Percentiles rank a stretch among this genome's conserved stretches.
Evolutionary conservation across 768 basidiomycete species (phyloP).

Genomic region (Trametes coccinea): DNA sequence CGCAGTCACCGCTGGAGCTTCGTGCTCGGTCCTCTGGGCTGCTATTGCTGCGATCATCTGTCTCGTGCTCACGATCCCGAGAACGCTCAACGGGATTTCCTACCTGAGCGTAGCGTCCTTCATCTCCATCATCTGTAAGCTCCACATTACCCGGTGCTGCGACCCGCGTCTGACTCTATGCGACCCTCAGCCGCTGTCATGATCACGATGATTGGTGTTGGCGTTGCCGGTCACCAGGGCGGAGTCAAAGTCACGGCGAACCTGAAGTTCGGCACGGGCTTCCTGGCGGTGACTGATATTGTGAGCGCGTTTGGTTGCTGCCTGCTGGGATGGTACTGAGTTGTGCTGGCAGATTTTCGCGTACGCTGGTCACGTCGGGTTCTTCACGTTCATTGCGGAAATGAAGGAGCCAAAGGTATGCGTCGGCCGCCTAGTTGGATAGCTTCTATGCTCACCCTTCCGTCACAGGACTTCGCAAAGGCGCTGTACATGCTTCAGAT

Average conservation of each 20-base stretch:
- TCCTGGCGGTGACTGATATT: constrained; percentile 34
- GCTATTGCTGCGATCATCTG: constrained; percentile 32
- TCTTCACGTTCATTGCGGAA: constrained; percentile 36
- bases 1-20: constrained; percentile 32
- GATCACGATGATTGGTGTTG: constrained; percentile 36
- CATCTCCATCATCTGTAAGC: constrained; percentile 30
- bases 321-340: too few relatives aligned
- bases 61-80: constrained; percentile 30
- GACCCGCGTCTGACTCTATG: background rate
- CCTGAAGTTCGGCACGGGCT: constrained; percentile 29
- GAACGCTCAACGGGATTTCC: constrained; percentile 32
- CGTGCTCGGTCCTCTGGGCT: constrained; percentile 34
- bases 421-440: background rate
- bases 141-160: background rate
- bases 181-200: constrained; percentile 27
- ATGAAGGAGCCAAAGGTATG: constrained; percentile 31
- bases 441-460: background rate
- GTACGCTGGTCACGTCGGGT: constrained; percentile 29
- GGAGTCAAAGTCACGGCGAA: constrained; percentile 22
- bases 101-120: constrained; percentile 34
- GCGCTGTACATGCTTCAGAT: constrained; percentile 32
- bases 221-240: constrained; percentile 28
- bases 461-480: constrained; percentile 30
- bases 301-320: constrained; percentile 16
- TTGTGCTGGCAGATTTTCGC: constrained; percentile 17